phyloP scores from a whole-genome alignment of 2,329 filamentous ascomycete genomes.

The Aspergillus pseudoterreus region DNA sequence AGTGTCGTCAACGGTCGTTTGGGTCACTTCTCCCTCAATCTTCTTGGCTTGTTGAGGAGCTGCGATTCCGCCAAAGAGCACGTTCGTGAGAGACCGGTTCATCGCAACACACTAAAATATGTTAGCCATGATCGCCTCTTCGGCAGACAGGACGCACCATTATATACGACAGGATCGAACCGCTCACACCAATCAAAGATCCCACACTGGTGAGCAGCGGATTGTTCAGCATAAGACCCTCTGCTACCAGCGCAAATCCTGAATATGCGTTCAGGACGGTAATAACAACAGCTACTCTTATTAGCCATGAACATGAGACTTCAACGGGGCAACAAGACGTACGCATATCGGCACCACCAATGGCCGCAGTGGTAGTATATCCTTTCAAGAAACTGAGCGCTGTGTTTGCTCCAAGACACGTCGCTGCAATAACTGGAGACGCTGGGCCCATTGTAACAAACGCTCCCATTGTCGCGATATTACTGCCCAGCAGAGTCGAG shows the following conservation, averaged over 20 bases:
- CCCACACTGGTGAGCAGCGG: conserved; percentile 80
- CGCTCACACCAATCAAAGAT: conserved; percentile 81
- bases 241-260: conserved; percentile 83
- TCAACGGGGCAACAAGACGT: conserved; percentile 14
- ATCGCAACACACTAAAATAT: conserved; percentile 68
- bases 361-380: conserved; percentile 81
- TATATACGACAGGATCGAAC: conserved; percentile 84
- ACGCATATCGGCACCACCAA: conserved; percentile 91
- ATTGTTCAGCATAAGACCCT: conserved; percentile 90
- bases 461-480: conserved; percentile 77
- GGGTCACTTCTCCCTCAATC: conserved; percentile 74
- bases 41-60: conserved; percentile 60
- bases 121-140: conserved; percentile 1
- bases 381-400: conserved; percentile 79
- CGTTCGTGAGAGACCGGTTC: conserved; percentile 86
- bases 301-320: conserved; percentile 10
- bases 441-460: conserved; percentile 80
- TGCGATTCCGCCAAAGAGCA: conserved; percentile 78
- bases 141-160: conserved; percentile 38
- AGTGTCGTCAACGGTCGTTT: conserved; percentile 75
- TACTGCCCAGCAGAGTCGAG: conserved; percentile 67
- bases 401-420: conserved; percentile 72
- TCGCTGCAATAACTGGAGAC: conserved; percentile 72
- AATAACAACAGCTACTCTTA: conserved; percentile 66
- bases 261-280: conserved; percentile 89